Conservation (phyloP, 2,329 filamentous ascomycete species). For the Trichoderma pleuroti region DNA sequence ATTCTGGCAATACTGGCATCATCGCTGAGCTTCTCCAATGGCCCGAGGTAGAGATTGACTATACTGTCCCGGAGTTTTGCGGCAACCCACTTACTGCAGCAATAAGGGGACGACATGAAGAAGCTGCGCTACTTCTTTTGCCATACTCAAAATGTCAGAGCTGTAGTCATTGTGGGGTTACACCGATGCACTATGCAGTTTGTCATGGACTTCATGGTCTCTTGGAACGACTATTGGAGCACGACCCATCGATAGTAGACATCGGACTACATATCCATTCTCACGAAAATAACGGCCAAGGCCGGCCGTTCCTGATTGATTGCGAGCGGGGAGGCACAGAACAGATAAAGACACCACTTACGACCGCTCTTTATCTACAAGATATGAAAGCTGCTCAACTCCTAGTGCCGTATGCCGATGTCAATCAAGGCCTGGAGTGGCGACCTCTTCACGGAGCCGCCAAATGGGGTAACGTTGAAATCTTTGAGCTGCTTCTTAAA, state of each 20-base stretch:
- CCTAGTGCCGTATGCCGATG: neutral
- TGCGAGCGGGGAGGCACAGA: accelerated
- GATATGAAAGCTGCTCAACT: neutral
- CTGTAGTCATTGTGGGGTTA: neutral
- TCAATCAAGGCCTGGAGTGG: neutral
- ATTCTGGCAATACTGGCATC: accelerated
- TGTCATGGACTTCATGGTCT: neutral
- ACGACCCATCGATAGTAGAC: neutral
- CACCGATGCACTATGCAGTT: neutral
- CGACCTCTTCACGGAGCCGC: neutral
- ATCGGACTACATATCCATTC: neutral
- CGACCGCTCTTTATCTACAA: neutral
- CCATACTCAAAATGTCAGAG: neutral
- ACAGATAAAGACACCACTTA: neutral
- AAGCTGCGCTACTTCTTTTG: neutral
- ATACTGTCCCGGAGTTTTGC: neutral
- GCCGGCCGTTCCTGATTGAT: neutral
- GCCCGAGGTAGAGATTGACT: neutral
- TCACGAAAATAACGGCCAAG: neutral
- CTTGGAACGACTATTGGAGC: neutral
- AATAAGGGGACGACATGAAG: accelerated
- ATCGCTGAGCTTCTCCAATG: neutral
- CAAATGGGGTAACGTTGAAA: neutral
- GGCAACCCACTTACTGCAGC: neutral
- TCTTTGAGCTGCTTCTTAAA: neutral